phyloP scores from a whole-genome alignment of 208 protist genomes.

The Crithidia expoeki region DNA sequence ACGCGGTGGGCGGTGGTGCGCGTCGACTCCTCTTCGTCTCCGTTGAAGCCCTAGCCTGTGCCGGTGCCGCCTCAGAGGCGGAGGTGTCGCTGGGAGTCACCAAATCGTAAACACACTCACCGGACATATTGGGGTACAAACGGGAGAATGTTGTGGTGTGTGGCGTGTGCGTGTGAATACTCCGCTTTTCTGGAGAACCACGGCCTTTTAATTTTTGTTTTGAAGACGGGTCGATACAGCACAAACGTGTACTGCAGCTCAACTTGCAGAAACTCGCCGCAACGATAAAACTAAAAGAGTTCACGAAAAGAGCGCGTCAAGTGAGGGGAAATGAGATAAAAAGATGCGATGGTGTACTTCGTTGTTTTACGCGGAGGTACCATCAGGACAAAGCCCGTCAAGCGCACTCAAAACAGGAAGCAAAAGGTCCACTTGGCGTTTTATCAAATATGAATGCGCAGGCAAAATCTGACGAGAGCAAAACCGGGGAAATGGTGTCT shows the following conservation, averaged over 20 bases:
- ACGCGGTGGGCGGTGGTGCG: conserved; percentile 79
- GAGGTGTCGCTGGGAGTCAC: conserved; percentile 46
- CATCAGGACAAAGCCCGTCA: no score
- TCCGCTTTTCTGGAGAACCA: no score
- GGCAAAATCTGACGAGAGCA: no score
- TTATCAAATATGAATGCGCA: no score
- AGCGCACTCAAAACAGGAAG: no score
- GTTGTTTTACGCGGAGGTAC: no score
- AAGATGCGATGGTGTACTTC: no score
- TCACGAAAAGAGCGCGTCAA: conserved; percentile 21
- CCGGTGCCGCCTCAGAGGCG: conserved; percentile 7
- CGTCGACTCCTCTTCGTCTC: conserved; percentile 43
- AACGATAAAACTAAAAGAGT: conserved; percentile 24
- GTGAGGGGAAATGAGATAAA: conserved; percentile 15
- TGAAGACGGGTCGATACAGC: not conserved
- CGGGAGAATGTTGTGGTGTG: not conserved
- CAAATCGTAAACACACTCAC: conserved; percentile 86
- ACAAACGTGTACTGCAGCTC: not conserved
- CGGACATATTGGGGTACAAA: conserved; percentile 64
- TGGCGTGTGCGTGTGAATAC: no score
- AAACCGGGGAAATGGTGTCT: no score
- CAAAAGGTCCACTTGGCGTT: no score
- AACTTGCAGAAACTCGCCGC: not conserved
- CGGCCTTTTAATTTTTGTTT: no score
- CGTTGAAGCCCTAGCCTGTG: conserved; percentile 1